phyloP scores from a whole-genome alignment of 805 yeast genomes.

The Candida golubevii region DNA sequence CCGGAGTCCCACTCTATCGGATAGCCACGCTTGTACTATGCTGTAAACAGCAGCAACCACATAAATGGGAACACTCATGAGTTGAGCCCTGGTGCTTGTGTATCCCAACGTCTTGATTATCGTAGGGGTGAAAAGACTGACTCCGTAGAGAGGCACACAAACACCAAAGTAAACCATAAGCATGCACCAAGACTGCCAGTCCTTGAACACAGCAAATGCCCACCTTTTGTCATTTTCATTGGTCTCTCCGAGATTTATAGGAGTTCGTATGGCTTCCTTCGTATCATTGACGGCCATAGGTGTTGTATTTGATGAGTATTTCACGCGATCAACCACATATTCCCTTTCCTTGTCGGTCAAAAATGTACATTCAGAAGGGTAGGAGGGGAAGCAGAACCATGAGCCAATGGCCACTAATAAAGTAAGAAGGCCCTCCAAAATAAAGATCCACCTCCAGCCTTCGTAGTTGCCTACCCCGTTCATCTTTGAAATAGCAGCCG shows the following conservation, averaged over 20 bases:
- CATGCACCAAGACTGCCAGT: slow-evolving; percentile 27
- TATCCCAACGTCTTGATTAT: slow-evolving; percentile 43
- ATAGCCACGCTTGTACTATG: slow-evolving; percentile 22
- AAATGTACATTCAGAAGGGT: slow-evolving; percentile 11
- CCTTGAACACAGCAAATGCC: slow-evolving; percentile 20
- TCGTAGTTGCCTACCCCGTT: slow-evolving; percentile 27
- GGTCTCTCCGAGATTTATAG: slow-evolving; percentile 12
- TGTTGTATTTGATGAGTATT: slow-evolving; percentile 7
- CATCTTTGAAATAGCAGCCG: slow-evolving; percentile 57
- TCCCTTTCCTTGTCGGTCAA: slow-evolving; percentile 10
- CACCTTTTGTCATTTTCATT: slow-evolving; percentile 12
- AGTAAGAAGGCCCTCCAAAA: slow-evolving; percentile 16
- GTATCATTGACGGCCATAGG: not conserved
- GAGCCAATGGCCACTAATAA: slow-evolving; percentile 6
- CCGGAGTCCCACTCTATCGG: slow-evolving; percentile 26
- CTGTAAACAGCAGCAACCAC: slow-evolving; percentile 29
- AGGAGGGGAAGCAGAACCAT: slow-evolving; percentile 11
- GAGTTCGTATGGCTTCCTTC: not conserved
- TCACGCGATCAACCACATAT: slow-evolving; percentile 10
- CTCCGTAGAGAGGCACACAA: slow-evolving; percentile 32
- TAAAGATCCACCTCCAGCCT: slow-evolving; percentile 18
- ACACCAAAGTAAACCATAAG: slow-evolving; percentile 26
- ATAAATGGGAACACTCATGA: slow-evolving; percentile 43
- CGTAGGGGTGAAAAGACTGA: slow-evolving; percentile 43
- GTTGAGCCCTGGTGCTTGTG: slow-evolving; percentile 38